Evolutionary conservation across 2,329 filamentous ascomycete genomes (phyloP), one percentile per base, ranked within the genome.

Genomic region (Fusarium anguioides): DNA sequence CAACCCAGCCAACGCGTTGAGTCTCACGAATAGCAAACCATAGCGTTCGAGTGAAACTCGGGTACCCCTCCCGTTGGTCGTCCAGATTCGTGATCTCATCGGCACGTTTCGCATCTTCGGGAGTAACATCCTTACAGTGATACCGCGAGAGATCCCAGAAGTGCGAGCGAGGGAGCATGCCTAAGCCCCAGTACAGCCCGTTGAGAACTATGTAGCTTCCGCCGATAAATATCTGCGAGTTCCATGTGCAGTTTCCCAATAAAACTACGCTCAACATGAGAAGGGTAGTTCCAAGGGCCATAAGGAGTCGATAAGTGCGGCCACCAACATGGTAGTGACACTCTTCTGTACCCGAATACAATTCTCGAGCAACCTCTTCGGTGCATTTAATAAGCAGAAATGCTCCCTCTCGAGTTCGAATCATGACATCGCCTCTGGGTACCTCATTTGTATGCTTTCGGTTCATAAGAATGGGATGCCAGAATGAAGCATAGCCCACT

Each of bases 241-340:
- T 80, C 81, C 86, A 89, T n/a, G 81, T 82, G 74, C 86, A 87
- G 72, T 89, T 89, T 3, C 87, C 87, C 31, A 90, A 75, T 15
- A 89, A 76, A 14, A 90, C 85, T 12, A 90, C 86, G 2, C 84
- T 82, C 5, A 86, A 72, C 87, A 90, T 90, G 41, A 90, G 81
- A 24, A 89, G 66, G 10, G 87, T 81, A 10, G 87, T 90, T 31
- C 85, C 87, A 3, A 84, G 39, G 1, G 82, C 86, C 76, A 89
- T 87, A 9, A 88, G 80, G 1, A 80, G 73, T 20, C 84, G 82
- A 72, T 88, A 87, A 3, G 70, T 68, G n/a, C 72, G 76, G 26
- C 75, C 79, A 6, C 76, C 75, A 39, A 88, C 81, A 23, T 81
- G 78, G 68, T 89, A 89, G 26, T 82, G 72, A 74, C 87, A 89